These are phyloP conservation scores for Kwoniella pini DNA, from an alignment of 768 basidiomycete genomes.

Conservation along the genomic window DNA sequence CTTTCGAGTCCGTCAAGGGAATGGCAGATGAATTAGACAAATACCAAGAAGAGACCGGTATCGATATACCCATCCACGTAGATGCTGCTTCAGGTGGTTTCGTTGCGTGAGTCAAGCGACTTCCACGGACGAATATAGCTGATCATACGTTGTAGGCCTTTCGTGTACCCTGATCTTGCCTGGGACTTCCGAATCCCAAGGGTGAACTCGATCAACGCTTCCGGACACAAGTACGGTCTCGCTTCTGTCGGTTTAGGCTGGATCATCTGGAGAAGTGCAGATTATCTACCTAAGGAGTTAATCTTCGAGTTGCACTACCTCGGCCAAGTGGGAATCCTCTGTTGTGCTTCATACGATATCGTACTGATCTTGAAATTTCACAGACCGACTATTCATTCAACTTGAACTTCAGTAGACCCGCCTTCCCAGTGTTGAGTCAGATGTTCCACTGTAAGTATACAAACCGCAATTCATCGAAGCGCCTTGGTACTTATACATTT, in stretches of 20 bases:
- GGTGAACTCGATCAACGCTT: constrained; percentile 57
- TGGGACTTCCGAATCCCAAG: constrained; percentile 67
- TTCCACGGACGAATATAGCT: too few relatives aligned
- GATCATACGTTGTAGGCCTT: too few relatives aligned
- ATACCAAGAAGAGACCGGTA: constrained; percentile 59
- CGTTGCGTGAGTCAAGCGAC: constrained; percentile 64
- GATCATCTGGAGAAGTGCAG: constrained; percentile 65
- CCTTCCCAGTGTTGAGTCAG: constrained; percentile 65
- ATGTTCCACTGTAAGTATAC: constrained; percentile 60
- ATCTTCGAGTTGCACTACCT: constrained; percentile 65
- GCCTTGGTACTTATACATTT: too few relatives aligned
- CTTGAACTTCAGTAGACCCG: constrained; percentile 58
- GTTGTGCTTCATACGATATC: too few relatives aligned
- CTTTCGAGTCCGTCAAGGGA: constrained; percentile 77
- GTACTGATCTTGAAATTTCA: not conserved
- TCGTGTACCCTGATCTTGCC: constrained; percentile 60
- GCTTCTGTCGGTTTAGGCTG: constrained; percentile 60
- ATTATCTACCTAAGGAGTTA: constrained; percentile 67
- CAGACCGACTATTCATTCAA: constrained; percentile 73
- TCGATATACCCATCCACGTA: constrained; percentile 62
- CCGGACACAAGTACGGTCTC: constrained; percentile 65
- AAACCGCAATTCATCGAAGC: too few relatives aligned
- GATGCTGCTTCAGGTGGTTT: constrained; percentile 66
- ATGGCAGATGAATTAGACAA: constrained; percentile 69
- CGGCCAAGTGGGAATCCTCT: constrained; percentile 39